Evolutionary conservation across 768 basidiomycete species (phyloP).

Genomic region (Tephrocybe rancida): DNA sequence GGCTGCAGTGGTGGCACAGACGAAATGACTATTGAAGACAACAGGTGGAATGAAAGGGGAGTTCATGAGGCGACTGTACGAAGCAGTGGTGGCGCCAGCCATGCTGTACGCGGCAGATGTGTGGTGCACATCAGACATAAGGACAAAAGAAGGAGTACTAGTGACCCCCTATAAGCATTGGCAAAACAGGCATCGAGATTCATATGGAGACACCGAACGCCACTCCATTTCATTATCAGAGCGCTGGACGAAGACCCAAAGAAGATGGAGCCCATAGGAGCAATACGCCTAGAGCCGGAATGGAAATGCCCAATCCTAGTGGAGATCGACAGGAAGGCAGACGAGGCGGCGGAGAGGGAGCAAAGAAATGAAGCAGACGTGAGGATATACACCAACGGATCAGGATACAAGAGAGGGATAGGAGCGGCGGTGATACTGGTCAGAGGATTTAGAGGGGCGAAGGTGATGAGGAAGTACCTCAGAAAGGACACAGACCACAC

Average conservation of each 20-base stretch:
- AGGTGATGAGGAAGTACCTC: constrained; percentile 1
- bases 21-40: background rate
- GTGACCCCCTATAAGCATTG: constrained; percentile 11
- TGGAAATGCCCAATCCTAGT: background rate
- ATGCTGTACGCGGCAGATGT: constrained; percentile 22
- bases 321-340: background rate
- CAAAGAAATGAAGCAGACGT: background rate
- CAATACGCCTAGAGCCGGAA: background rate
- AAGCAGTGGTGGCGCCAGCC: background rate
- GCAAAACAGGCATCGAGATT: background rate
- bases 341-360: background rate
- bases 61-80: background rate
- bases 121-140: background rate
- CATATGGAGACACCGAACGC: constrained; percentile 5
- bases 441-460: background rate
- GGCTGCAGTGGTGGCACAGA: constrained; percentile 1
- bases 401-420: constrained; percentile 14
- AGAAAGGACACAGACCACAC: constrained; percentile 14
- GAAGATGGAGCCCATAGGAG: background rate
- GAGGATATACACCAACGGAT: background rate
- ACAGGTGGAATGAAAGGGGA: constrained; percentile 6
- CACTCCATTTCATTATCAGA: constrained; percentile 13
- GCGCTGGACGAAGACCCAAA: background rate
- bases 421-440: constrained; percentile 23
- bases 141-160: background rate